Evolutionary conservation across 2,329 filamentous ascomycete species (phyloP).

Genomic region (Aureobasidium mangrovei): DNA sequence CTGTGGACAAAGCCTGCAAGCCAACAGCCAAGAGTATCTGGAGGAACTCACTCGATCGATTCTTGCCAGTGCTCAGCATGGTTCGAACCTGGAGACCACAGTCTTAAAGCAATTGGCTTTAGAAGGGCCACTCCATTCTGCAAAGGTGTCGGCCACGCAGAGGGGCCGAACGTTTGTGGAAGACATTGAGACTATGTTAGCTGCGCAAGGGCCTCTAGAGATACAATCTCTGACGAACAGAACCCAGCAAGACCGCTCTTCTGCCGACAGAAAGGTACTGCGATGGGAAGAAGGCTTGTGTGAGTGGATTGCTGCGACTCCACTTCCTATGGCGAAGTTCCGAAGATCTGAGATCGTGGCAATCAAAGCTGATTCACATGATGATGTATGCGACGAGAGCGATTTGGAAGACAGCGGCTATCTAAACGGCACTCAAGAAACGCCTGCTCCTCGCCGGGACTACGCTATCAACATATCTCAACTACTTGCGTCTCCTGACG

Average conservation of each 20-base stretch:
- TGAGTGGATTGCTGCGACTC: constrained; percentile 38
- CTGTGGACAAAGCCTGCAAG: constrained; percentile 30
- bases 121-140: constrained; percentile 30
- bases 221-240: constrained; percentile 18
- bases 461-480: not conserved
- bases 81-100: constrained; percentile 18
- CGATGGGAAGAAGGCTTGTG: constrained; percentile 39
- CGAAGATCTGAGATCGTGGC: no score
- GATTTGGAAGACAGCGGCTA: constrained; percentile 12
- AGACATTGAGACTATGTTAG: constrained; percentile 27
- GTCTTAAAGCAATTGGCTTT: constrained; percentile 30
- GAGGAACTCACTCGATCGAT: constrained; percentile 25
- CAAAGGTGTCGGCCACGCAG: constrained; percentile 23
- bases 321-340: constrained; percentile 18
- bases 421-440: not conserved
- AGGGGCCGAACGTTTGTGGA: constrained; percentile 25
- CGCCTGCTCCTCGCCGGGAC: not conserved
- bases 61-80: constrained; percentile 21
- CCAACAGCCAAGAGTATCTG: constrained; percentile 22
- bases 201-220: constrained; percentile 22
- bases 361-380: not conserved
- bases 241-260: not conserved
- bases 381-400: not conserved
- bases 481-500: constrained; percentile 6
- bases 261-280: constrained; percentile 19